Percentiles rank a stretch among this genome's conserved stretches.
phyloP scores from a whole-genome alignment of 768 basidiomycete genomes.

The Cantharellus anzutake region DNA sequence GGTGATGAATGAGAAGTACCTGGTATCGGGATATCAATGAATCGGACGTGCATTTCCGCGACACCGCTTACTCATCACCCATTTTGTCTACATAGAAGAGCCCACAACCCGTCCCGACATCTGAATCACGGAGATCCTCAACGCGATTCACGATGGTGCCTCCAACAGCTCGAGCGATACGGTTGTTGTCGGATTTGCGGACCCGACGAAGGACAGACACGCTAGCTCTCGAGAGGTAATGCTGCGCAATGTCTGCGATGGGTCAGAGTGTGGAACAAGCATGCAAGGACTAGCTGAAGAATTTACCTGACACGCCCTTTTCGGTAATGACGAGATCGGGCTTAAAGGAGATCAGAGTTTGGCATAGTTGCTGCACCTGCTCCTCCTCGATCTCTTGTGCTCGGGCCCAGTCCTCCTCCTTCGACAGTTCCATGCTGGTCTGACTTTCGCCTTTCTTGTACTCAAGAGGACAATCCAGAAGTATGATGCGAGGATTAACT shows the following conservation, averaged over 20 bases:
- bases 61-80: conserved; percentile 58
- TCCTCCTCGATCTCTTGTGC: conserved; percentile 94
- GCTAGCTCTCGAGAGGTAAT: conserved; percentile 69
- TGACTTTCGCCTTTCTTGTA: conserved; percentile 99
- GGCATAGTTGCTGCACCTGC: conserved; percentile 76
- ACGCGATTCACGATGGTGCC: conserved; percentile 94
- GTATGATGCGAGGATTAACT: conserved; percentile 67
- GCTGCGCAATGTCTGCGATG: conserved; percentile 69
- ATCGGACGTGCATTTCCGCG: not conserved
- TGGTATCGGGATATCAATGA: conserved; percentile 14
- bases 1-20: conserved; percentile 96
- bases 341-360: conserved; percentile 77
- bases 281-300: not conserved
- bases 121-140: conserved; percentile 82
- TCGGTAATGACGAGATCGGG: conserved; percentile 92
- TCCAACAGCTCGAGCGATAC: conserved; percentile 86
- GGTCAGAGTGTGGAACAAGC: not conserved
- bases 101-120: conserved; percentile 85
- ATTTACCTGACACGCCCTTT: conserved; percentile 88
- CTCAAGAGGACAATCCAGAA: conserved; percentile 89
- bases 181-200: conserved; percentile 97
- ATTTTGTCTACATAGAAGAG: conserved; percentile 96
- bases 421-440: conserved; percentile 95
- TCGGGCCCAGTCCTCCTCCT: conserved; percentile 82
- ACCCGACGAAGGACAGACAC: conserved; percentile 93